Percentiles rank a stretch among this genome's conserved stretches.
Evolutionary conservation across 805 yeast genomes (phyloP).

Genomic region (Ogataea naganishii): DNA sequence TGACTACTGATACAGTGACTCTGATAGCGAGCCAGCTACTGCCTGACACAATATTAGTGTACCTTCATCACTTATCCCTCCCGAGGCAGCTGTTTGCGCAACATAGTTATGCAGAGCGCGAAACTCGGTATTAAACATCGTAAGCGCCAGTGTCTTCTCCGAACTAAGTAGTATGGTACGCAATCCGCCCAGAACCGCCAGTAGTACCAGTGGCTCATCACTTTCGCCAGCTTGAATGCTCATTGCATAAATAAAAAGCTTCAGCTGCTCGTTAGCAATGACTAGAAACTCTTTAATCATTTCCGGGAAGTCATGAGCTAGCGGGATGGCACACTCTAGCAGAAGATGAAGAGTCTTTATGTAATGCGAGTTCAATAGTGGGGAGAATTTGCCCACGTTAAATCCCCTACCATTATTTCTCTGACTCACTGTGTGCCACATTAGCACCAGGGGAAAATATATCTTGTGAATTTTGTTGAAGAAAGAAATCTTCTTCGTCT

Average conservation of each 20-base stretch:
- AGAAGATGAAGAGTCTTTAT: slow-evolving; percentile 50
- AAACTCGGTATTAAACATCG: slow-evolving; percentile 5
- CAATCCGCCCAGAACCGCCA: slow-evolving; percentile 6
- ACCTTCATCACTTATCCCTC: no score
- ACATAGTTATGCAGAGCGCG: slow-evolving; percentile 3
- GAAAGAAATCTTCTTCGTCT: slow-evolving; percentile 18
- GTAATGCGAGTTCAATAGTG: slow-evolving; percentile 48
- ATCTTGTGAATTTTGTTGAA: slow-evolving; percentile 35
- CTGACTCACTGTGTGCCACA: slow-evolving; percentile 32
- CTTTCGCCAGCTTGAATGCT: slow-evolving; percentile 2
- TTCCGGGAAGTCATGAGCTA: slow-evolving; percentile 37
- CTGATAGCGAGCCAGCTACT: no score
- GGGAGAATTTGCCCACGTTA: slow-evolving; percentile 44
- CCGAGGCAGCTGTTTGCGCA: background rate
- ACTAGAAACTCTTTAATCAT: slow-evolving; percentile 48
- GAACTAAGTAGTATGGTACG: slow-evolving; percentile 7
- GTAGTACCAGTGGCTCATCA: slow-evolving; percentile 5
- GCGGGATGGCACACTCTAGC: slow-evolving; percentile 50
- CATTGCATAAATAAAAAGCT: background rate
- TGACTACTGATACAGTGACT: no score
- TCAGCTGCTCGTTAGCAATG: slow-evolving; percentile 11
- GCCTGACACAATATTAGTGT: no score
- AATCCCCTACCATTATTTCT: slow-evolving; percentile 29
- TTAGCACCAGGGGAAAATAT: slow-evolving; percentile 45
- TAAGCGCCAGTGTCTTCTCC: slow-evolving; percentile 5